phyloP scores from a whole-genome alignment of 2,329 filamentous ascomycete genomes.

The Neonectria sp. region DNA sequence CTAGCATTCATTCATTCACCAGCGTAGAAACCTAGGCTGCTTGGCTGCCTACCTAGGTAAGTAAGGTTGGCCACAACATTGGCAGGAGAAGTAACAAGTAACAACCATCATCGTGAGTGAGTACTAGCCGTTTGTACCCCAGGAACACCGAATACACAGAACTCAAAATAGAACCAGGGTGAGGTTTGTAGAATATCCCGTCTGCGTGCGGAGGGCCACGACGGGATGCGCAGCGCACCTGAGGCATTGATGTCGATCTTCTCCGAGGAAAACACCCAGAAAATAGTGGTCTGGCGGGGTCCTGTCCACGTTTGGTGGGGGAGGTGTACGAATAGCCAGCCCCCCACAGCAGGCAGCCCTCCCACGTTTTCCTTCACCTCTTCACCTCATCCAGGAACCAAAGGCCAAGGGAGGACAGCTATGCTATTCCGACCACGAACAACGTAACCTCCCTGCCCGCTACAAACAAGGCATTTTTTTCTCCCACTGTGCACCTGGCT shows the following conservation, averaged over 20 bases:
- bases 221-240: not conserved
- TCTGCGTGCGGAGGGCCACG: not conserved
- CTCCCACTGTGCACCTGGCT: too few species aligned
- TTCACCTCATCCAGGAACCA: not conserved
- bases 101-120: not conserved
- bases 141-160: not conserved
- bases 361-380: slow-evolving; percentile 5
- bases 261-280: not conserved
- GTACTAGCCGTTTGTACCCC: too few species aligned
- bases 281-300: slow-evolving; percentile 5
- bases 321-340: not conserved
- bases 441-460: not conserved
- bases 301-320: not conserved
- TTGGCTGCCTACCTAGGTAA: not conserved
- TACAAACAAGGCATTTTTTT: too few species aligned
- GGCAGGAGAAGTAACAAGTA: not conserved
- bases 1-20: too few species aligned
- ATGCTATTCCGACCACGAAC: not conserved
- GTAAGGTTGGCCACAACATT: not conserved
- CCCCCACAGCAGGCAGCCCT: not conserved
- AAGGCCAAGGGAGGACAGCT: not conserved
- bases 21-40: not conserved
- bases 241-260: slow-evolving; percentile 3
- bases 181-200: not conserved
- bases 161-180: not conserved